Conservation (phyloP, 805 yeast species). For the Wickerhamomyces silvicola region DNA sequence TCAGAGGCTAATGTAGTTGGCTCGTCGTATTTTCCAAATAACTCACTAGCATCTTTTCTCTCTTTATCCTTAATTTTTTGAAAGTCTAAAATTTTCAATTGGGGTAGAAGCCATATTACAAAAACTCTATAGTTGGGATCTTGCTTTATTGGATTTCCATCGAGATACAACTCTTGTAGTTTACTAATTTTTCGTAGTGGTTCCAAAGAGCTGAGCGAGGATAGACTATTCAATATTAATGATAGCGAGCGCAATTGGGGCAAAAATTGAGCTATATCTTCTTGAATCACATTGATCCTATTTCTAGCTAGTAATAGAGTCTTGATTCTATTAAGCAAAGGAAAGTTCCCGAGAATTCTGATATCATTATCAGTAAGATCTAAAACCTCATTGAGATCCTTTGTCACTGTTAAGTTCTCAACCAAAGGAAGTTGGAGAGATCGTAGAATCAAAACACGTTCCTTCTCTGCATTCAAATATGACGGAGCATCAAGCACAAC, state of each 20-base stretch:
- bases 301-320: slow-evolving; percentile 62
- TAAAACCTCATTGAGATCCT: slow-evolving; percentile 41
- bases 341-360: slow-evolving; percentile 45
- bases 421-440: slow-evolving; percentile 34
- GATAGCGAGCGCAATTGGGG: slow-evolving; percentile 47
- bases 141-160: slow-evolving; percentile 51
- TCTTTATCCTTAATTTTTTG: slow-evolving; percentile 53
- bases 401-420: slow-evolving; percentile 36
- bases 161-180: slow-evolving; percentile 43
- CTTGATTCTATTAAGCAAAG: slow-evolving; percentile 34
- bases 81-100: slow-evolving; percentile 61
- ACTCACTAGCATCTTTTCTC: slow-evolving; percentile 34
- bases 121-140: slow-evolving; percentile 51
- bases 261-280: slow-evolving; percentile 26
- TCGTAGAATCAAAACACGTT: slow-evolving; percentile 36
- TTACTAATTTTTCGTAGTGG: slow-evolving; percentile 32
- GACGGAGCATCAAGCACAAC: slow-evolving; percentile 43
- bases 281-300: slow-evolving; percentile 38
- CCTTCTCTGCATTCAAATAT: slow-evolving; percentile 36
- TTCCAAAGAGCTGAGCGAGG: slow-evolving; percentile 36
- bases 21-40: slow-evolving; percentile 31
- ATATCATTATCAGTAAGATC: slow-evolving; percentile 77
- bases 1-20: slow-evolving; percentile 26
- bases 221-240: slow-evolving; percentile 46
- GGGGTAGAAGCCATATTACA: slow-evolving; percentile 58